Evolutionary conservation across 768 basidiomycete genomes (phyloP).

Genomic region (Boletellus sp.): DNA sequence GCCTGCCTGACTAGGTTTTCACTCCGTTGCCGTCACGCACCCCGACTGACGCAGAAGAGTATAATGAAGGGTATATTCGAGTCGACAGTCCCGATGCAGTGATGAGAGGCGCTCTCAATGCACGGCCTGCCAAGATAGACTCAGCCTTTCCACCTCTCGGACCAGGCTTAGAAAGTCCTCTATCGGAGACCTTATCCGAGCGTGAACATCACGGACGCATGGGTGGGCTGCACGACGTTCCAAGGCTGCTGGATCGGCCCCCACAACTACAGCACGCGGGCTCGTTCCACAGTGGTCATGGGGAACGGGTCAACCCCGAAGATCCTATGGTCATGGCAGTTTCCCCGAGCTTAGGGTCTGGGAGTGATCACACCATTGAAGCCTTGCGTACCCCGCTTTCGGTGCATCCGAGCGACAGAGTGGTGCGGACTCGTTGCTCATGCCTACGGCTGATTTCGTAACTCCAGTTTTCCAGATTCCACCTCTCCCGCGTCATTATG

Average conservation of each 20-base stretch:
- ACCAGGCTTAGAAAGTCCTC: slow-evolving; percentile 11
- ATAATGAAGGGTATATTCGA: slow-evolving; percentile 30
- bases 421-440: slow-evolving; percentile 14
- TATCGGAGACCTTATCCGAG: slow-evolving; percentile 23
- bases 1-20: slow-evolving; percentile 22
- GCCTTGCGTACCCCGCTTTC: slow-evolving; percentile 20
- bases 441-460: background rate
- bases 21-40: slow-evolving; percentile 32
- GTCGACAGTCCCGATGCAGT: slow-evolving; percentile 31
- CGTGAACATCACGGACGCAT: slow-evolving; percentile 20
- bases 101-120: slow-evolving; percentile 32
- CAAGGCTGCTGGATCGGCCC: slow-evolving; percentile 25
- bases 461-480: slow-evolving; percentile 20
- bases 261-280: slow-evolving; percentile 13
- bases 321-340: slow-evolving; percentile 22
- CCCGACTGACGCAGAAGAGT: slow-evolving; percentile 32
- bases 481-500: slow-evolving; percentile 24
- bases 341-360: slow-evolving; percentile 19
- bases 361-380: slow-evolving; percentile 33
- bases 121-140: slow-evolving; percentile 26
- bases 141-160: slow-evolving; percentile 22
- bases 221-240: slow-evolving; percentile 15
- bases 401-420: slow-evolving; percentile 24
- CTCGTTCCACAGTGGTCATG: slow-evolving; percentile 21
- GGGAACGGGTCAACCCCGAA: slow-evolving; percentile 13